These are phyloP conservation scores for Cryptosporidium viatorum DNA, from an alignment of 169 alveolate genomes.

Conservation along the genomic window DNA sequence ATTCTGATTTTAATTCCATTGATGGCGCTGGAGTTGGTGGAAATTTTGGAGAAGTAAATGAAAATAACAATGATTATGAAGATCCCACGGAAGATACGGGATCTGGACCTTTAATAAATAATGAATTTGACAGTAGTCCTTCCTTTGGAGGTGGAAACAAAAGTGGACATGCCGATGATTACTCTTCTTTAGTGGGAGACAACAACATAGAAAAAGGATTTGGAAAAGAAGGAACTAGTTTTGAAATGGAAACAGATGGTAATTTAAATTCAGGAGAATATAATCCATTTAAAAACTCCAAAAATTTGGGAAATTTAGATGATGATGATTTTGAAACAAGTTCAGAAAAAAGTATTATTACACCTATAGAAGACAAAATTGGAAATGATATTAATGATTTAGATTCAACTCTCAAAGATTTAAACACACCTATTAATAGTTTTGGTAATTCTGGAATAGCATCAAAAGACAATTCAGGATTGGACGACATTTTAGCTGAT, in stretches of 20 bases:
- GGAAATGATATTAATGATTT: background rate
- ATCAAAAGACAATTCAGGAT: background rate
- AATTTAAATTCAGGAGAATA: background rate
- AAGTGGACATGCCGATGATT: background rate
- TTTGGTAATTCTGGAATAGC: background rate
- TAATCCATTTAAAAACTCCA: background rate
- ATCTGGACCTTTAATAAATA: background rate
- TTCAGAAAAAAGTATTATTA: background rate
- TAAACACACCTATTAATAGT: background rate
- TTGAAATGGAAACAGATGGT: background rate
- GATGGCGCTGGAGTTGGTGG: background rate
- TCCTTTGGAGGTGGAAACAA: background rate
- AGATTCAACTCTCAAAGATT: background rate
- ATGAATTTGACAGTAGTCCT: too few relatives aligned
- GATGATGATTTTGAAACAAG: background rate
- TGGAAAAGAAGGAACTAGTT: background rate
- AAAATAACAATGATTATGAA: background rate
- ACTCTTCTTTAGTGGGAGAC: background rate
- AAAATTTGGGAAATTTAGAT: background rate
- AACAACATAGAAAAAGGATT: background rate
- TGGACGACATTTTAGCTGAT: background rate
- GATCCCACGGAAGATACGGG: background rate
- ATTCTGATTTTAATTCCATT: background rate
- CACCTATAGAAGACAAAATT: background rate
- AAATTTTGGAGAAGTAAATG: background rate